Conservation (phyloP, 345 rosid species). For the Camelina sativa region DNA sequence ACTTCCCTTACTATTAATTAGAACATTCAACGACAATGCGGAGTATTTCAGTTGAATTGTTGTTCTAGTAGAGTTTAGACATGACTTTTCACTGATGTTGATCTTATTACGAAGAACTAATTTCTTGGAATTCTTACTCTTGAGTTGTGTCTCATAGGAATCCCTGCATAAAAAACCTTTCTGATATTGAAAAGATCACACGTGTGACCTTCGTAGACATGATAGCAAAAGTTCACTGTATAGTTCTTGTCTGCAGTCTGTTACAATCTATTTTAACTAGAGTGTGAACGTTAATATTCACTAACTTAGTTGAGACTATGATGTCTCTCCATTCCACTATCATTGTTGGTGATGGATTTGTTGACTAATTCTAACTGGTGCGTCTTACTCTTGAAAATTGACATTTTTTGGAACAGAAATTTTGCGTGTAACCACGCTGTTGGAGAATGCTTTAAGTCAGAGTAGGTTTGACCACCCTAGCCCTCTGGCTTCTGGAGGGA, state of each 20-base stretch:
- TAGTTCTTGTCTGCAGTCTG: slow-evolving; percentile 32
- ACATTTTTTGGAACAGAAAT: slow-evolving; percentile 98
- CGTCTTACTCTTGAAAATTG: slow-evolving; percentile 96
- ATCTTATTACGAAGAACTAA: neutral
- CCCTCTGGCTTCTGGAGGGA: slow-evolving; percentile 90
- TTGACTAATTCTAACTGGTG: slow-evolving; percentile 86
- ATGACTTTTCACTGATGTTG: slow-evolving; percentile 1
- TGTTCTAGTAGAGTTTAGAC: slow-evolving; percentile 14
- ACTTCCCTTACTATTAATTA: neutral
- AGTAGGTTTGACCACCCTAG: slow-evolving; percentile 78
- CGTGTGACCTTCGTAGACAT: slow-evolving; percentile 19
- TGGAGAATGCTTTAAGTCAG: slow-evolving; percentile 99
- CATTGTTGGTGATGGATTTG: slow-evolving; percentile 70
- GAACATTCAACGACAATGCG: neutral
- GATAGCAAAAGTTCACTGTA: slow-evolving; percentile 12
- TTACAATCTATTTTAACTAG: slow-evolving; percentile 39
- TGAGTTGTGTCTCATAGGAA: slow-evolving; percentile 1
- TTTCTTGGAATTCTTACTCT: slow-evolving; percentile 13
- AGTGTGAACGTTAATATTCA: slow-evolving; percentile 39
- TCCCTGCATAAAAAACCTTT: neutral
- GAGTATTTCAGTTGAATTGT: slow-evolving; percentile 16
- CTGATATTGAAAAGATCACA: slow-evolving; percentile 25
- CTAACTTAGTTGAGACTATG: slow-evolving; percentile 63
- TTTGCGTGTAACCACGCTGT: slow-evolving; percentile 95
- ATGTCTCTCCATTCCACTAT: slow-evolving; percentile 62